phyloP scores from a whole-genome alignment of 1,284 basidiomycete genomes.

The Rhodotorula sp. region DNA sequence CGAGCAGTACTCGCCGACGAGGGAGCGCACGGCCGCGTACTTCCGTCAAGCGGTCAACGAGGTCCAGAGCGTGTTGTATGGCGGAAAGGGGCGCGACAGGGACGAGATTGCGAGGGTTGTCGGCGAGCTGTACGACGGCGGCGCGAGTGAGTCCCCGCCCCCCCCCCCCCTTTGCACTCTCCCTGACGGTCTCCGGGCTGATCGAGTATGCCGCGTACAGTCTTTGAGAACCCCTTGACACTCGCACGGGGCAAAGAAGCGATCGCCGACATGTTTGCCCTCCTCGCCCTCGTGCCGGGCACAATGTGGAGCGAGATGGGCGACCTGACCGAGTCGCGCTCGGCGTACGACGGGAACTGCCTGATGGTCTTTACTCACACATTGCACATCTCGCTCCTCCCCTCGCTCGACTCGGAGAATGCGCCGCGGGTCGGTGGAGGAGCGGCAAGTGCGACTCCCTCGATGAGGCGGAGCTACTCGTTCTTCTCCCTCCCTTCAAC shows the following conservation, averaged over 20 bases:
- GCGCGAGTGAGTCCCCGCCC: constrained; percentile 20
- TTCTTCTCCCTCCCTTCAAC: constrained; percentile 36
- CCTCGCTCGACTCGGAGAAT: constrained; percentile 28
- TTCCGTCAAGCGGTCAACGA: constrained; percentile 24
- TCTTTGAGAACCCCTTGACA: constrained; percentile 39
- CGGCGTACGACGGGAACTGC: constrained; percentile 25
- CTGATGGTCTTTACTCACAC: constrained; percentile 31
- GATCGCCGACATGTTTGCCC: constrained; percentile 35
- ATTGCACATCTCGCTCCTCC: constrained; percentile 31
- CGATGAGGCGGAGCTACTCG: constrained; percentile 25
- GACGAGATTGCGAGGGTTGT: constrained; percentile 21
- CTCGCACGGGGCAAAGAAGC: constrained; percentile 26
- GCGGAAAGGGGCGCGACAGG: constrained; percentile 21
- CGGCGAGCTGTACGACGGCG: constrained; percentile 23
- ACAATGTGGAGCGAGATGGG: constrained; percentile 37
- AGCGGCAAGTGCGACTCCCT: constrained; percentile 7
- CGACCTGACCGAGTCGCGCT: constrained; percentile 17
- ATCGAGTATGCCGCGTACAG: neutral
- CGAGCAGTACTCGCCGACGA: neutral
- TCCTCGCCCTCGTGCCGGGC: constrained; percentile 35
- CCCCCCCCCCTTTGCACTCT: neutral
- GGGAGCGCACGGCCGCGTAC: constrained; percentile 1
- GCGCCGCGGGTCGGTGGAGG: neutral
- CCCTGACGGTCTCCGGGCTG: neutral
- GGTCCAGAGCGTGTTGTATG: constrained; percentile 33